Base-by-base conservation (phyloP, 2,329 filamentous ascomycete genomes). In the Colletotrichum sp. region DNA sequence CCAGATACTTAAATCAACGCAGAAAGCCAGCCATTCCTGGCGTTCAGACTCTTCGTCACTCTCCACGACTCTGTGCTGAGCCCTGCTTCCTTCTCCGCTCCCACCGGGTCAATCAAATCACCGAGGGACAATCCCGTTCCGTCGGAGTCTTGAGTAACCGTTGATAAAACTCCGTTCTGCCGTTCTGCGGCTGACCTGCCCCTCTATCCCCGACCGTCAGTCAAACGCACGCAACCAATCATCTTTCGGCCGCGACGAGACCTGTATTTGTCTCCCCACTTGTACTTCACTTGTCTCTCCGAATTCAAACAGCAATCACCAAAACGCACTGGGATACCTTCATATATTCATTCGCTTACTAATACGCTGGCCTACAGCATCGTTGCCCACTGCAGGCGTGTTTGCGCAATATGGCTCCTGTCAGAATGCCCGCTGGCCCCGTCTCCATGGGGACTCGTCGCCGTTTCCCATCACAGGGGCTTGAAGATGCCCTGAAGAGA, bases 311-410 rank as follows among this genome's bases (percentile, higher is more conserved):
- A 18, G 21, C 15, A 26, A n/a, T 65, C 21, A 28, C 44, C 32
- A 24, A 18, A 66, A n/a, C 59, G 21, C 28, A 67, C 30, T 75
- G 55, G 24, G 36, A 75, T 72, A 67, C 36, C 57, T 64, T 71
- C 62, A 72, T 72, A 16, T 44, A 63, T 67, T 72, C 72, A 49
- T 75, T 62, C 52, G 49, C 69, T 66, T 49, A 75, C 68, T 65
- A 66, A 16, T 52, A 32, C 21, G 55, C 62, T 71, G 59, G 21
- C 32, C 24, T 67, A 62, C 62, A 60, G 15, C 26, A 44, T 66
- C 69, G 39, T 44, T 52, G 71, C 62, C 66, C 9, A 18, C 62
- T 64, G 60, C 64, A 28, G 52, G 18, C 30, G 24, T 21, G 55
- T 18, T 39, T 34, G 24, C 55, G 36, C 59, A 57, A 55, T 34